Evolutionary conservation across 1,284 basidiomycete genomes (phyloP), one percentile per base, ranked within the genome.

Genomic region (Rhodotorula sp.): DNA sequence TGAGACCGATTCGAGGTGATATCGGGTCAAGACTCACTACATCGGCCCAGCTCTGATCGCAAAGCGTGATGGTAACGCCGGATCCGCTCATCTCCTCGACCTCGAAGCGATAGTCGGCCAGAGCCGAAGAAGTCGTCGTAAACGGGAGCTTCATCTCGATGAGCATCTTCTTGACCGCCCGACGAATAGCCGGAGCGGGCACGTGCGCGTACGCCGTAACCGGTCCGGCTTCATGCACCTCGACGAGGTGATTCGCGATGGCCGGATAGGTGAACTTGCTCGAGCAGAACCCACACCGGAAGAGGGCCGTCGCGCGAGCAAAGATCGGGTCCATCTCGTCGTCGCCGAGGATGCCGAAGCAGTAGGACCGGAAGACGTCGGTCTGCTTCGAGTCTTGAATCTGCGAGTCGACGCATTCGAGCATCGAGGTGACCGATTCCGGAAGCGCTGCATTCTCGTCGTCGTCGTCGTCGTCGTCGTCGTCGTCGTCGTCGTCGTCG

Each of bases 281-380:
- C 12, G 34, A 43, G 38, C 50, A 62, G n/a, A 28, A 14, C 23
- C 50, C 61, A n/a, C 61, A 54, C 34, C 61, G 49, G 50, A 62
- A 43, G 34, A 62, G 61, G 15, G 61, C 34, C 10, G 50, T 54
- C n/a, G 26, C 23, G 34, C 61, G 50, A 5, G 61, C 14, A 4
- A 62, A 12, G 50, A 54, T 28, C 7, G 61, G 50, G n/a, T 62
- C 61, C 23, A 62, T 18, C 34, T 62, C 61, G 50, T 4, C 10
- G 50, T 62, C 60, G 14, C 31, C 4, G 28, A 62, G 49, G 16
- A 19, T 23, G 23, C 18, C 26, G 59, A 43, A 10, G 38, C 50
- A 23, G 60, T 8, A 43, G 31, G 12, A 34, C 28, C 12, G 47
- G 47, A 28, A 19, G 48, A 10, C 8, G 19, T 23, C 19, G 19